Conservation (phyloP, 192 early-diverging fungal genomes). For the Rhizophlyctis rosea region DNA sequence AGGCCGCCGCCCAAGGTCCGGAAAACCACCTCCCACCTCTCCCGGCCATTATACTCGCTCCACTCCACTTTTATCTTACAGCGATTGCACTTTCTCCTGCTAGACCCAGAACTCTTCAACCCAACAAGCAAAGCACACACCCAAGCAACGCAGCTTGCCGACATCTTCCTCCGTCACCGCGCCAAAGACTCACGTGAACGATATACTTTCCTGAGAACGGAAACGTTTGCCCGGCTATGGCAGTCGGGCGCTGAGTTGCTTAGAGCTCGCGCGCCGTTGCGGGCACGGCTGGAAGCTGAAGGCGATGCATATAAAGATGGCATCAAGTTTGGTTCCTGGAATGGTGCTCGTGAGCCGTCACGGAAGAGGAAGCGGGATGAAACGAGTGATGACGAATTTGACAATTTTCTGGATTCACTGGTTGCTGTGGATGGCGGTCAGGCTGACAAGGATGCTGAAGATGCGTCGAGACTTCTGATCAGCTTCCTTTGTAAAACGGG, state of each 20-base stretch:
- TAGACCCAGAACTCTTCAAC: no score
- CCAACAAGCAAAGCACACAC: no score
- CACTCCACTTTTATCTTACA: no score
- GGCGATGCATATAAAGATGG: constrained; percentile 17
- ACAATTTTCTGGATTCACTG: no score
- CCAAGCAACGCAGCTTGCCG: no score
- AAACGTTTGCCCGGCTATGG: constrained; percentile 10
- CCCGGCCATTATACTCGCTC: no score
- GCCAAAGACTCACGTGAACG: no score
- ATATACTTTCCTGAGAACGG: no score
- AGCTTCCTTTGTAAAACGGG: constrained; percentile 24
- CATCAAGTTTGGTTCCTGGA: neutral
- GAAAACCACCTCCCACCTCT: no score
- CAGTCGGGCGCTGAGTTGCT: constrained; percentile 19
- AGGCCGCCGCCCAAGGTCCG: no score
- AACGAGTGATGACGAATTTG: neutral
- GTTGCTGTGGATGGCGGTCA: neutral
- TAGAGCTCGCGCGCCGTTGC: constrained; percentile 7
- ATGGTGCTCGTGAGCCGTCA: neutral
- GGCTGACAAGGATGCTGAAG: neutral
- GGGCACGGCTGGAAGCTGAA: constrained; percentile 7
- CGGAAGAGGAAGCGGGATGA: neutral
- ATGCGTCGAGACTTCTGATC: neutral
- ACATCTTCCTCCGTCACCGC: no score
- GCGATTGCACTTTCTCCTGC: no score